Evolutionary conservation across 163 green algal genomes (phyloP).

Genomic region (Chlorella variabilis): DNA sequence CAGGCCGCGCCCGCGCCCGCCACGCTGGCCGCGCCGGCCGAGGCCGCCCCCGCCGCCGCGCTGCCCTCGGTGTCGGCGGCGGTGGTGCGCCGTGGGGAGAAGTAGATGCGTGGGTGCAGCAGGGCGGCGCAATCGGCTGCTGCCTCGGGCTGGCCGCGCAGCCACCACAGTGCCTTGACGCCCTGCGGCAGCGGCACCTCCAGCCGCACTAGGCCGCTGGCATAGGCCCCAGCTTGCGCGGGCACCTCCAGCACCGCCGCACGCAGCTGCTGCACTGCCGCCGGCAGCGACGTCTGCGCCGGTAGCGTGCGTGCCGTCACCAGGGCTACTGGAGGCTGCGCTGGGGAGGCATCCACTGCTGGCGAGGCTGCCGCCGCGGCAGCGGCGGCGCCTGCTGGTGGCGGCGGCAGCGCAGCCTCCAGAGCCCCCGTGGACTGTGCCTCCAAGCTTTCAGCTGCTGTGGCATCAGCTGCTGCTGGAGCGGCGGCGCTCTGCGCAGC

Average conservation of each 20-base stretch:
- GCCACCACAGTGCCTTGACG: slow-evolving; percentile 49
- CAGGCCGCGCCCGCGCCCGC: slow-evolving; percentile 82
- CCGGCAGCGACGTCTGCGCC: neutral
- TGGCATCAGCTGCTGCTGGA: neutral
- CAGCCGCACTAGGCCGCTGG: slow-evolving; percentile 64
- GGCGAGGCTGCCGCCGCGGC: neutral
- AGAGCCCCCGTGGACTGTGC: too few species aligned
- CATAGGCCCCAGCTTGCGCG: neutral
- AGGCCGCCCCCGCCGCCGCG: slow-evolving; percentile 54
- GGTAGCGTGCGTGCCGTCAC: neutral
- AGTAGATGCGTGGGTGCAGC: slow-evolving; percentile 75
- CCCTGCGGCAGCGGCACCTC: slow-evolving; percentile 74
- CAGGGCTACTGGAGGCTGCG: neutral
- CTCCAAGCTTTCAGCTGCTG: neutral
- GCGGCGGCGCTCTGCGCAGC: neutral
- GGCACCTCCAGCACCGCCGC: neutral
- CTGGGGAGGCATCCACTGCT: neutral
- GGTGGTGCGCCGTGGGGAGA: slow-evolving; percentile 76
- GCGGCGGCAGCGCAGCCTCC: too few species aligned
- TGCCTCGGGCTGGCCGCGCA: slow-evolving; percentile 56
- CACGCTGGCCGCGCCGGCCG: slow-evolving; percentile 59
- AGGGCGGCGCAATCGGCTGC: neutral
- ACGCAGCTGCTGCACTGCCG: slow-evolving; percentile 12
- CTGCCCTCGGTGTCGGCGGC: slow-evolving; percentile 71
- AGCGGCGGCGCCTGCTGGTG: too few species aligned